Base-by-base conservation (phyloP, 148 eudicot genomes). In the Chenopodium berlandieri region DNA sequence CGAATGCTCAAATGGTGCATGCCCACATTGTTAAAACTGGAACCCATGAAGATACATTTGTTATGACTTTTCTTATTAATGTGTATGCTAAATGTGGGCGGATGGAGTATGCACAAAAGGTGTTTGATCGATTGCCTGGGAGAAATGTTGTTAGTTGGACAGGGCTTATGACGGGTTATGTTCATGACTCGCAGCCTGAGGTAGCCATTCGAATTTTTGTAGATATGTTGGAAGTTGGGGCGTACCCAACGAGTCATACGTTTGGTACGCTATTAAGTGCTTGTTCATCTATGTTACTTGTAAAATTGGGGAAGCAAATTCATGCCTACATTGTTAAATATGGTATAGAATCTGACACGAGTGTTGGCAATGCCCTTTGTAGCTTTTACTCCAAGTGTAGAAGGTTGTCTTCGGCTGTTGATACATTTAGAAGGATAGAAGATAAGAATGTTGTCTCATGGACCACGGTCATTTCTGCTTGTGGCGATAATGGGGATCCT, bases 101-200 rank as follows among this genome's bases (percentile, higher is more conserved):
- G 7, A 89, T 92, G 89, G 94, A 82, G 11, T 76, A 64, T 78
- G 94, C 96, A 1, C 91, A 86, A 52, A 89, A 85, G 84, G 82
- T 89, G 62, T 91, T 92, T 75, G 92, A 92, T 73, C 77, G 77
- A 19, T 80, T 91, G 90, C 85, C 91, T 2, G 76, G 75, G 48
- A 86, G 89, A 84, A 91, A 91, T 78, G 96, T 89, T 63, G 91
- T 92, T 69, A 85, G 94, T 48, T 92, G 96, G 96, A 92, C 96
- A 0, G 88, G 91, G 19, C 79, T 92, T 76, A 89, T 92, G 94
- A 83, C 89, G 5, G 96, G 94, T 7, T 91, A 91, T 84, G 89
- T 91, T 81, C 87, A 89, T 71, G 86, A 86, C 73, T 86, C 84
- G 34, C 87, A 84, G 82, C 91, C 94, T 1, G 83, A 87, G 73